These are phyloP conservation scores for Xanthoconium separans DNA, from an alignment of 1,284 basidiomycete species.

Conservation along the genomic window DNA sequence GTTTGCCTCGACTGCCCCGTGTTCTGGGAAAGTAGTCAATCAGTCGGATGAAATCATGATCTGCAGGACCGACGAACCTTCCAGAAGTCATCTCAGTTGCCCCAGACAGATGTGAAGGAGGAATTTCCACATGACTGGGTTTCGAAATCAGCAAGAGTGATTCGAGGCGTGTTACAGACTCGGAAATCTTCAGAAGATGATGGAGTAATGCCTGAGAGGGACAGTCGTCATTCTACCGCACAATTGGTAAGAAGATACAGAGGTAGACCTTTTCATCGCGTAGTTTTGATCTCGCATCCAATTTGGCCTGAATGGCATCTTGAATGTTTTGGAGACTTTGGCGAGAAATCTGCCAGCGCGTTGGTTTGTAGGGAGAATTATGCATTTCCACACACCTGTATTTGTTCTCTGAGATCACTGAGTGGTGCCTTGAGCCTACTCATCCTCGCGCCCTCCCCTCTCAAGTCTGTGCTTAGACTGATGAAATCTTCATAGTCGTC, in stretches of 20 bases:
- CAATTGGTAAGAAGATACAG: not conserved
- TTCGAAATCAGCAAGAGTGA: conserved; percentile 66
- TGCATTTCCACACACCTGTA: conserved; percentile 51
- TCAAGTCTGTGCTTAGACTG: conserved; percentile 85
- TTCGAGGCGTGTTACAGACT: conserved; percentile 82
- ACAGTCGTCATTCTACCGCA: conserved; percentile 2
- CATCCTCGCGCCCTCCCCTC: conserved; percentile 78
- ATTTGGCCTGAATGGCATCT: conserved; percentile 72
- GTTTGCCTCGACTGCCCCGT: conserved; percentile 72
- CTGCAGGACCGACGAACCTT: conserved; percentile 21
- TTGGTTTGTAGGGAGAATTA: not conserved
- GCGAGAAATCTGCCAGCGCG: conserved; percentile 54
- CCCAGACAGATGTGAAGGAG: conserved; percentile 27
- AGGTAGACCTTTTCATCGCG: conserved; percentile 76
- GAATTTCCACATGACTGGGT: conserved; percentile 21
- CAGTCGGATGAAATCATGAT: not conserved
- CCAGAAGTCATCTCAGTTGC: conserved; percentile 17
- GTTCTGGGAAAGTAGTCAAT: conserved; percentile 38
- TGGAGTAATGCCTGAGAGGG: conserved; percentile 71
- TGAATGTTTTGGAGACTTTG: conserved; percentile 65
- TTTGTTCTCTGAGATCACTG: conserved; percentile 57
- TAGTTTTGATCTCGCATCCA: conserved; percentile 70
- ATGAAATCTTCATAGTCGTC: conserved; percentile 98
- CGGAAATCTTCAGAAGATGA: conserved; percentile 84
- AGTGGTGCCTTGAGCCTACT: conserved; percentile 68